These are phyloP conservation scores for Tilletia indica DNA, from an alignment of 1,284 basidiomycete species.

Conservation along the genomic window DNA sequence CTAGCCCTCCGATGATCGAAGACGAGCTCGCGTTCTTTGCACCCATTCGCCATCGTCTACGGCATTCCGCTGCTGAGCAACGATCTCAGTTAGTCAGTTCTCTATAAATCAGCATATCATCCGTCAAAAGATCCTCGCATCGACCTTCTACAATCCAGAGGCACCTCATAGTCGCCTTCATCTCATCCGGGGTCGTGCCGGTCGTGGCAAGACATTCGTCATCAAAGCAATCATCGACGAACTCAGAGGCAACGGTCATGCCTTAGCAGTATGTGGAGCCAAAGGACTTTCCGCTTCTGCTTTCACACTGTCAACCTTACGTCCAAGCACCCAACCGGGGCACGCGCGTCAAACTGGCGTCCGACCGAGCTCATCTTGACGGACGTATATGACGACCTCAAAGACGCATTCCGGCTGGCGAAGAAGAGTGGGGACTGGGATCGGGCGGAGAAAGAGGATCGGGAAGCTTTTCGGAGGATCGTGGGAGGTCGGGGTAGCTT, in stretches of 20 bases:
- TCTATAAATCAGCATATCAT: background rate
- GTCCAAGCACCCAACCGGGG: background rate
- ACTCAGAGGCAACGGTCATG: background rate
- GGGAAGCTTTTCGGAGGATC: background rate
- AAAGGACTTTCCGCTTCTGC: background rate
- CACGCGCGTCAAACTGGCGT: conserved; percentile 6
- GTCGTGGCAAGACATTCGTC: conserved; percentile 6
- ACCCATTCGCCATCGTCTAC: too few species aligned
- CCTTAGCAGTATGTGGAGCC: background rate
- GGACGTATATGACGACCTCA: conserved; percentile 1
- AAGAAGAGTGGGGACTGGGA: conserved; percentile 8
- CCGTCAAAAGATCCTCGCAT: background rate
- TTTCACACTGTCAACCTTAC: background rate
- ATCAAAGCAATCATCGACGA: background rate
- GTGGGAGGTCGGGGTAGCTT: background rate
- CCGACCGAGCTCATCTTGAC: conserved; percentile 7
- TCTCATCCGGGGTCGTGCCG: conserved; percentile 4
- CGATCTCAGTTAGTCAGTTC: too few species aligned
- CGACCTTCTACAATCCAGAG: background rate
- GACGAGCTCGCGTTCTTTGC: too few species aligned
- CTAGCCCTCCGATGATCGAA: too few species aligned
- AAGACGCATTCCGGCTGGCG: background rate
- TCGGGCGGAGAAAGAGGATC: background rate
- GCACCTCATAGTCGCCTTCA: background rate
- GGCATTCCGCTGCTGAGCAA: background rate